Conservation (phyloP, 495 filamentous ascomycete genomes). For the Penicillium taxi region DNA sequence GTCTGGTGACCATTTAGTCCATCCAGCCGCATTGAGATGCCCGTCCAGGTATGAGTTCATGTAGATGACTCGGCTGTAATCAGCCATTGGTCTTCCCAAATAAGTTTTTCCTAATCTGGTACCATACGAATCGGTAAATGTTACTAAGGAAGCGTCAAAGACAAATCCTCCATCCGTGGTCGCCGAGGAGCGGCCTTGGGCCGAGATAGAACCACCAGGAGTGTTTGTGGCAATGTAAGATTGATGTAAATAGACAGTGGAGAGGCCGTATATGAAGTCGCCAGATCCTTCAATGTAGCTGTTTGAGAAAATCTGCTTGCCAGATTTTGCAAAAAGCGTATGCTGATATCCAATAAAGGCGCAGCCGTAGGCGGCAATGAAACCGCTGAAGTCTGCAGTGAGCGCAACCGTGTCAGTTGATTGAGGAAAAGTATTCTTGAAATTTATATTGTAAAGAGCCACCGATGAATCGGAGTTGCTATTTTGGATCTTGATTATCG, state of each 20-base stretch:
- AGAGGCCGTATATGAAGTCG: constrained; percentile 2
- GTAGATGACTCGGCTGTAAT: constrained; percentile 3
- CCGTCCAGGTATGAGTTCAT: constrained; percentile 4
- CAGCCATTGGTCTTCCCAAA: not conserved
- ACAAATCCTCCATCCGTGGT: constrained; percentile 1
- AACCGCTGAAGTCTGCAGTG: not conserved
- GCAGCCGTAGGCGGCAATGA: constrained; percentile 2
- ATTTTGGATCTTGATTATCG: constrained; percentile 1
- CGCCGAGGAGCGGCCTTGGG: not conserved
- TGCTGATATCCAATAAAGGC: constrained; percentile 5
- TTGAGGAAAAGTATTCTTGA: constrained; percentile 1
- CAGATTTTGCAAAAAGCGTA: constrained; percentile 1
- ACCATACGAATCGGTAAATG: not conserved
- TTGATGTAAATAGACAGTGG: not conserved
- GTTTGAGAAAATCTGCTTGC: constrained; percentile 1
- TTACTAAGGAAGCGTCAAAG: not conserved
- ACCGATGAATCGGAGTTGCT: not conserved
- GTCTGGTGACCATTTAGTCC: not conserved
- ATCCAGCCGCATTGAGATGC: not conserved
- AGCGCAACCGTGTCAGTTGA: not conserved
- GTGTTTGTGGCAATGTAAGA: constrained; percentile 4
- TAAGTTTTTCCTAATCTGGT: not conserved
- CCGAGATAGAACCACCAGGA: not conserved
- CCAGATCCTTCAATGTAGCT: constrained; percentile 1
- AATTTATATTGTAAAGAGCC: constrained; percentile 3